Percentiles rank a stretch among this genome's conserved stretches.
phyloP scores from a whole-genome alignment of 495 filamentous ascomycete species.

The Lophiostoma macrostomum region DNA sequence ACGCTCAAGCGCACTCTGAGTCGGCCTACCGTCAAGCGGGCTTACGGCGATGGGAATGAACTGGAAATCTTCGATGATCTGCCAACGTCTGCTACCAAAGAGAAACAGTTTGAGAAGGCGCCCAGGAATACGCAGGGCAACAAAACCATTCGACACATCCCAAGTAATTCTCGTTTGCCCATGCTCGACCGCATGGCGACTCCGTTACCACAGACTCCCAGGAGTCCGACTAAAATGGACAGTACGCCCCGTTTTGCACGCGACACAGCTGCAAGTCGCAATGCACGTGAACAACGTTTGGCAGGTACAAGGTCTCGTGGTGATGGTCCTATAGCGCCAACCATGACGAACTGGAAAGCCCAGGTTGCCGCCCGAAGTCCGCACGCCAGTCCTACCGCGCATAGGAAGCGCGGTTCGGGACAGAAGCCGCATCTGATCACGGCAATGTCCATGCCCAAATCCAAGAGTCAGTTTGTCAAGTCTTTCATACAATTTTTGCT shows the following conservation, averaged over 20 bases:
- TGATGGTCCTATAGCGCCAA: conserved; percentile 57
- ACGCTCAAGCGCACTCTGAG: conserved; percentile 64
- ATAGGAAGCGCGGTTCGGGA: conserved; percentile 49
- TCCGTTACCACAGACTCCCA: conserved; percentile 56
- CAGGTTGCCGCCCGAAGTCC: conserved; percentile 60
- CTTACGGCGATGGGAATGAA: conserved; percentile 91
- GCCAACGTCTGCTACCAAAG: conserved; percentile 77
- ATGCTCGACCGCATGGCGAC: conserved; percentile 38
- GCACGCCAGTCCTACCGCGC: conserved; percentile 57
- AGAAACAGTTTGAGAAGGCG: conserved; percentile 77
- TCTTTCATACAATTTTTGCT: conserved; percentile 22
- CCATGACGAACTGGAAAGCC: conserved; percentile 77
- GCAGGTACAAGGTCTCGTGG: conserved; percentile 36
- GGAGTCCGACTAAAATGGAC: conserved; percentile 47
- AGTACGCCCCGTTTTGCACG: conserved; percentile 81
- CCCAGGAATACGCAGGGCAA: conserved; percentile 61
- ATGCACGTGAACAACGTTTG: conserved; percentile 76
- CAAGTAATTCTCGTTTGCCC: conserved; percentile 31
- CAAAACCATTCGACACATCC: conserved; percentile 49
- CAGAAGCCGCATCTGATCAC: conserved; percentile 71
- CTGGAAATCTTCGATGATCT: conserved; percentile 92
- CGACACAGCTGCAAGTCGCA: conserved; percentile 86
- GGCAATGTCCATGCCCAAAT: conserved; percentile 57
- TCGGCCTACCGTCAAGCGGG: conserved; percentile 63
- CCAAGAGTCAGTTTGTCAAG: conserved; percentile 58